phyloP scores from a whole-genome alignment of 1,284 basidiomycete genomes.

The Ceratobasidium sp. region DNA sequence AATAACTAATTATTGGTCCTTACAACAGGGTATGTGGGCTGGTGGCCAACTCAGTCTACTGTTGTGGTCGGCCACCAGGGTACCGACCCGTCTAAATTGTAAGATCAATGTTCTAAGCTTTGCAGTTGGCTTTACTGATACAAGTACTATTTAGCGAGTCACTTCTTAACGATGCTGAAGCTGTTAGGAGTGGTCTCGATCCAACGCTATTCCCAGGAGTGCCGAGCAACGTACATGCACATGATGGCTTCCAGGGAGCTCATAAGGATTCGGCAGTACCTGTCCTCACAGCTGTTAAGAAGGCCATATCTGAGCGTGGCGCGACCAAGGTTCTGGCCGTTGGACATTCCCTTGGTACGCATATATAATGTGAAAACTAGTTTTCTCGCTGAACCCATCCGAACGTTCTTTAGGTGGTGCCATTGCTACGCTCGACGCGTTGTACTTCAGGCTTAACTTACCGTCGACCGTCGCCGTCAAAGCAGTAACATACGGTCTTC shows the following conservation, averaged over 20 bases:
- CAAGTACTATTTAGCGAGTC: neutral
- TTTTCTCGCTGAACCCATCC: neutral
- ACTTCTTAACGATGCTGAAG: constrained; percentile 32
- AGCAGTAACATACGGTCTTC: constrained; percentile 37
- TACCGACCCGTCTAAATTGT: constrained; percentile 44
- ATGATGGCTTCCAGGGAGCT: neutral
- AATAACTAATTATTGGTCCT: neutral
- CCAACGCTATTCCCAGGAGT: constrained; percentile 15
- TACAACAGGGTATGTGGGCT: constrained; percentile 33
- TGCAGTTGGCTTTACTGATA: neutral
- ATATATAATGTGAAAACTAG: neutral
- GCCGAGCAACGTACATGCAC: constrained; percentile 2
- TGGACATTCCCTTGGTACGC: constrained; percentile 43
- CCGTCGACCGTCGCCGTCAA: constrained; percentile 42
- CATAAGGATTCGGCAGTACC: neutral
- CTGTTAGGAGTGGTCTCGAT: neutral
- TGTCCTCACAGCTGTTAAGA: neutral
- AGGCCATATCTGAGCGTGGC: constrained; percentile 22
- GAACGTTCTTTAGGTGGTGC: constrained; percentile 57
- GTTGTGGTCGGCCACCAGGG: constrained; percentile 45
- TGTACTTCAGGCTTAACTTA: constrained; percentile 42
- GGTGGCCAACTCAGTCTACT: constrained; percentile 38
- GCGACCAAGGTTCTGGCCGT: constrained; percentile 41
- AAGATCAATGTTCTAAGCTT: neutral
- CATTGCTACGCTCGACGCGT: constrained; percentile 61